These are phyloP conservation scores for Pythium dissotocum DNA, from an alignment of 352 stramenopile species.

Conservation along the genomic window DNA sequence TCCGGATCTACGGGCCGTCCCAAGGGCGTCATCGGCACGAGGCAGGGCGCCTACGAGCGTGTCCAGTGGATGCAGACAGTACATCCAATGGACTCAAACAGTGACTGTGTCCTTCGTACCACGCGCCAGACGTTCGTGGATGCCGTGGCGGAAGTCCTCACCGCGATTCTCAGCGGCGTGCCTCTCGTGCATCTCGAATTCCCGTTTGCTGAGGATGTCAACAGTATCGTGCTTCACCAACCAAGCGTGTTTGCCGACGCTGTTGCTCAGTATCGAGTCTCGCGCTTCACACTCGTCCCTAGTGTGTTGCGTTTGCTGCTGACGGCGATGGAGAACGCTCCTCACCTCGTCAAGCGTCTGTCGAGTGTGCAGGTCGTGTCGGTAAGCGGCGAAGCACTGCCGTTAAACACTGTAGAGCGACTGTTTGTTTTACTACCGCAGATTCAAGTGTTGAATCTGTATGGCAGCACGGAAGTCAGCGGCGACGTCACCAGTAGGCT, in stretches of 20 bases:
- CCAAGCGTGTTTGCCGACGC: conserved; percentile 31
- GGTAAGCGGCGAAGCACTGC: conserved; percentile 54
- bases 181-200: conserved; percentile 44
- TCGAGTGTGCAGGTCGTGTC: conserved; percentile 40
- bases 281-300: conserved; percentile 50
- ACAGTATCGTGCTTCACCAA: conserved; percentile 41
- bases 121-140: conserved; percentile 43
- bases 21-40: conserved; percentile 52
- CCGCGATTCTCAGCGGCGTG: conserved; percentile 39
- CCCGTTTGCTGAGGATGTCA: neutral
- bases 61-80: conserved; percentile 48
- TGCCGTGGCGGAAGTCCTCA: conserved; percentile 60
- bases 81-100: conserved; percentile 35
- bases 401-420: conserved; percentile 29
- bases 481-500: conserved; percentile 55
- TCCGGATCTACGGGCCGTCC: conserved; percentile 51
- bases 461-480: conserved; percentile 66
- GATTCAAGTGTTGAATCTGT: conserved; percentile 54
- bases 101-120: conserved; percentile 41
- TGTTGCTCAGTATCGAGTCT: conserved; percentile 25
- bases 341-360: neutral
- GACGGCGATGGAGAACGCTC: conserved; percentile 11
- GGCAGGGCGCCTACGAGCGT: conserved; percentile 41
- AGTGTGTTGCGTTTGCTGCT: conserved; percentile 52
- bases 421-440: conserved; percentile 29